Evolutionary conservation across 2,329 filamentous ascomycete species (phyloP), one percentile per base, ranked within the genome.

Genomic region (Fusarium sp.): DNA sequence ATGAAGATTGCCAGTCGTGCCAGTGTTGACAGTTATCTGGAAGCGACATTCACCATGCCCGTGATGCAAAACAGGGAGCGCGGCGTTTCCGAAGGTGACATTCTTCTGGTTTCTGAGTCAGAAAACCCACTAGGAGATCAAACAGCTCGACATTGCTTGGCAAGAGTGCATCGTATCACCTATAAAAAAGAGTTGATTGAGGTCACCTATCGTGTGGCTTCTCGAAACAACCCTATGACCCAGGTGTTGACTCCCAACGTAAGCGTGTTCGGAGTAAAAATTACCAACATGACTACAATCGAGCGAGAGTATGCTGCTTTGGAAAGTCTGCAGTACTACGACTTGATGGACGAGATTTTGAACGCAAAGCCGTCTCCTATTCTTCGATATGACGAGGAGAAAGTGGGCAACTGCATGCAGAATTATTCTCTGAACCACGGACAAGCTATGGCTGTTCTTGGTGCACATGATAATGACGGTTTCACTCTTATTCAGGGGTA

Each of bases 401-500:
- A 90, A 65, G 83, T 97, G 9, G 83, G 88, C 9, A 86, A 88
- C 10, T 86, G 93, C 38, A 90, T 92, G 80, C 83, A 87, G 25
- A 95, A 91, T 62, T 98, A 97, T 81, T 87, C 89, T 24, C 88
- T 99, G 60, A 99, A 99, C 78, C 85, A 86, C 44, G 96, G 94
- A 8, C 96, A 99, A 78, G 94, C 95, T 6, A 92, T 93, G 79
- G 96, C 96, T 10, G 93, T 99, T 66, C 89, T 96, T 70, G 97
- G 95, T 56, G 95, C 95, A 15, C 88, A 95, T 61, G 95, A 97
- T 76, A 99, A 99, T 73, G 96, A 98, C 80, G 97, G 94, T 0
- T 99, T 99, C 77, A 98, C 96, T 5, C 84, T 99, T 66, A 94
- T 99, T 73, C 96, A 99, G 82, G 96, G 92, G 89, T 91, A 84